Evolutionary conservation across 192 early-diverging fungal genomes (phyloP).

Genomic region (Backusella liffmaniae): DNA sequence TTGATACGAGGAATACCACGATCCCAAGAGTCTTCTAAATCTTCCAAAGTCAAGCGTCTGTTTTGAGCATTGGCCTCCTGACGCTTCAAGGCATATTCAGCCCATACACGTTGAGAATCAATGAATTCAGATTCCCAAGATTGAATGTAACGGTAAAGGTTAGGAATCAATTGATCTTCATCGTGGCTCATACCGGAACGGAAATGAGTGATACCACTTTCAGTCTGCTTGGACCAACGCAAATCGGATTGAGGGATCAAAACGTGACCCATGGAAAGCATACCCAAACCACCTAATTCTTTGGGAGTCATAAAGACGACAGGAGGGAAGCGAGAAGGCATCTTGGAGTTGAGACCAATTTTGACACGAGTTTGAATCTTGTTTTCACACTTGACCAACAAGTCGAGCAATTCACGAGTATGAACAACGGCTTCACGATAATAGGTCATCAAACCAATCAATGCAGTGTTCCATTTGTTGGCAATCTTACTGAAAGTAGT

Average conservation of each 20-base stretch:
- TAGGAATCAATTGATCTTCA: slow-evolving; percentile 96
- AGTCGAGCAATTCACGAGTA: slow-evolving; percentile 93
- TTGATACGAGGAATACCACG: slow-evolving; percentile 98
- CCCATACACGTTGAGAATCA: slow-evolving; percentile 99
- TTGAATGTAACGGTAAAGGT: slow-evolving; percentile 95
- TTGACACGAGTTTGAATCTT: slow-evolving; percentile 99
- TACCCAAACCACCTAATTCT: slow-evolving; percentile 95
- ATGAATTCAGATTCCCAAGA: slow-evolving; percentile 99
- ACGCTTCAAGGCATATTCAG: slow-evolving; percentile 96
- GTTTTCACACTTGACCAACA: slow-evolving; percentile 97
- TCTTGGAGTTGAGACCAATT: slow-evolving; percentile 99
- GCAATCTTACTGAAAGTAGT: slow-evolving; percentile 99
- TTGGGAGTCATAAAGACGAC: slow-evolving; percentile 62
- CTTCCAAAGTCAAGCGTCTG: slow-evolving; percentile 96
- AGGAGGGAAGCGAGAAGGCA: slow-evolving; percentile 96
- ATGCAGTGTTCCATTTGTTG: slow-evolving; percentile 91
- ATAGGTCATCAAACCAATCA: slow-evolving; percentile 98
- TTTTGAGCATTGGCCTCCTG: slow-evolving; percentile 97
- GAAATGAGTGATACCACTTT: slow-evolving; percentile 96
- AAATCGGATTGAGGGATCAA: slow-evolving; percentile 96
- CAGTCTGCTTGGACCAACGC: slow-evolving; percentile 96
- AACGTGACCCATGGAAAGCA: slow-evolving; percentile 99
- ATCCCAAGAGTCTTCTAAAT: slow-evolving; percentile 98
- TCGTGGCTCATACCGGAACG: slow-evolving; percentile 97
- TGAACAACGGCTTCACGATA: slow-evolving; percentile 97